Base-by-base conservation (phyloP, 495 filamentous ascomycete genomes). In the Viridothelium virens region DNA sequence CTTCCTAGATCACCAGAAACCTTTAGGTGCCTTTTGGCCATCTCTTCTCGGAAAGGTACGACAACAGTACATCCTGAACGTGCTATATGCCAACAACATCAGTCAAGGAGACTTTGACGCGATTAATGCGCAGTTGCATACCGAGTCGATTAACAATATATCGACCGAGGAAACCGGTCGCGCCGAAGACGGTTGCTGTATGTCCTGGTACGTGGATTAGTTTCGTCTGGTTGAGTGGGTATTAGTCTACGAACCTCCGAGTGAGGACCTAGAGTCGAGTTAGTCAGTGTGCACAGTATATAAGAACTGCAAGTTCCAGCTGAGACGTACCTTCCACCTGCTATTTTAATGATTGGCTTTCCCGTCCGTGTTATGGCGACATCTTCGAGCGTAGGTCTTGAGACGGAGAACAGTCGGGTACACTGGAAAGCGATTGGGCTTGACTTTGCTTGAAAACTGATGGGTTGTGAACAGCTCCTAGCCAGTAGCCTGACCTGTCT, bases 61-160 rank as follows among this genome's bases (percentile, higher is more conserved):
- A 99, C 85, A 56, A 97, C 93, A 59, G 87, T 96, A 78, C 91
- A 94, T 87, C 93, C 93, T 78, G 89, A 84, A 67, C 88, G 84
- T 73, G 92, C 93, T 97, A 71, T 73, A 66, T 18, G 65, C 14
- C 41, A 37, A 14, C 16, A 18, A 47, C 34, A 61, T 64, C 25
- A 68, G 59, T 25, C 48, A 25, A 38, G 9, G 31, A 36, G 14
- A 36, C 31, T 12, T 59, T 33, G 53, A 5, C 31, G 16, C 53
- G 18, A 59, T 59, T 14, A 36, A 36, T 33, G 25, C 18, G 11
- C 7, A 7, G 18, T 34, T 59, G 6, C 53, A 59, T 59, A 96
- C 94, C 94, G 73, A 99, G 86, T 72, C 89, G 85, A 79, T 96
- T 95, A 72, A 97, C 94, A 77, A 99, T 95, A 77, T 99, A 99